Conservation (phyloP, 1,284 basidiomycete species). For the Ceratobasidium sp. region DNA sequence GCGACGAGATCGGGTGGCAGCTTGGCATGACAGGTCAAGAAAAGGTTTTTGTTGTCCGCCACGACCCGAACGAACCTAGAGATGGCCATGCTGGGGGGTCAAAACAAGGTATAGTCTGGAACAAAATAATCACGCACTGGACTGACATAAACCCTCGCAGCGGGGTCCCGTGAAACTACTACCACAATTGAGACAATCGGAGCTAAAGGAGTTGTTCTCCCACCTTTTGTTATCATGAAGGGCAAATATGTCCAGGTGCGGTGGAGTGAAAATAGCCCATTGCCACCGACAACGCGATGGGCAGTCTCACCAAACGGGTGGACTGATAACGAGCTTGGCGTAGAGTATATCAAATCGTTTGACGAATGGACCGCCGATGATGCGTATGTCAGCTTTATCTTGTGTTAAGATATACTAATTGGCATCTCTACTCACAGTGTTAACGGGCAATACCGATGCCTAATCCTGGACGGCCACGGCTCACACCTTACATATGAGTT, state of each 20-base stretch:
- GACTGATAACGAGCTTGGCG: slow-evolving; percentile 58
- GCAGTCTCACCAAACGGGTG: slow-evolving; percentile 59
- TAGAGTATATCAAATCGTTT: slow-evolving; percentile 30
- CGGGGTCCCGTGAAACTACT: slow-evolving; percentile 12
- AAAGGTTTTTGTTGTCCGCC: neutral
- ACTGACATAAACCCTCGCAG: neutral
- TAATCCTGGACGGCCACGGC: slow-evolving; percentile 42
- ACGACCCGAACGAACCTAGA: neutral
- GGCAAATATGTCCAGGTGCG: slow-evolving; percentile 16
- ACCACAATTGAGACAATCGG: slow-evolving; percentile 12
- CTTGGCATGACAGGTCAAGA: slow-evolving; percentile 9
- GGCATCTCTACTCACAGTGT: neutral
- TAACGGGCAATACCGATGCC: slow-evolving; percentile 14
- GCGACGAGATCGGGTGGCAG: slow-evolving; percentile 4
- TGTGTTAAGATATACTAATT: no score
- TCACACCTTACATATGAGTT: slow-evolving; percentile 48
- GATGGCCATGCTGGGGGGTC: slow-evolving; percentile 5
- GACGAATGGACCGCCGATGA: slow-evolving; percentile 15
- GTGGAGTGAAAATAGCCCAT: slow-evolving; percentile 7
- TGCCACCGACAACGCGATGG: slow-evolving; percentile 1
- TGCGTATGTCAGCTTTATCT: neutral
- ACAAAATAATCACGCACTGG: slow-evolving; percentile 46
- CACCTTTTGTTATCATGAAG: slow-evolving; percentile 31
- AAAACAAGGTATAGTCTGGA: slow-evolving; percentile 51
- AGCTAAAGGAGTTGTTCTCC: slow-evolving; percentile 1